Percentiles rank a stretch among this genome's conserved stretches.
These are phyloP conservation scores for Coemansia pectinata DNA, from an alignment of 192 early-diverging fungal species.

Conservation along the genomic window DNA sequence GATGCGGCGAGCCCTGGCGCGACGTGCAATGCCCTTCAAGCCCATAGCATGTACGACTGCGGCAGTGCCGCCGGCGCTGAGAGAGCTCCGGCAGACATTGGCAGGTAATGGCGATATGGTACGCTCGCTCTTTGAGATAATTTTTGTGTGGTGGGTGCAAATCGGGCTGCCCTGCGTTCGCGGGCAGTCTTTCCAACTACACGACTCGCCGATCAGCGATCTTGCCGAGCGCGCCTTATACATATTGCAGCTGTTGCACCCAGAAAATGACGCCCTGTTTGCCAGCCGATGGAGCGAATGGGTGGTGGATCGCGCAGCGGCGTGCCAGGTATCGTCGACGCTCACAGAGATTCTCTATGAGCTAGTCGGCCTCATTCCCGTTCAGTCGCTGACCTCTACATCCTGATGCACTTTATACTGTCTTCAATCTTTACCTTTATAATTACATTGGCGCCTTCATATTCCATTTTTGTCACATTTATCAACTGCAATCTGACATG, in stretches of 20 bases:
- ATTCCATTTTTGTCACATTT: background rate
- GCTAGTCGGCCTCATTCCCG: slow-evolving; percentile 36
- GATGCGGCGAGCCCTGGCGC: slow-evolving; percentile 15
- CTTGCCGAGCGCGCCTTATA: slow-evolving; percentile 51
- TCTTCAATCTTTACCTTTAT: background rate
- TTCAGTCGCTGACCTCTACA: slow-evolving; percentile 16
- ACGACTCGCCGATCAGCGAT: slow-evolving; percentile 40
- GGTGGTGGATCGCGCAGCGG: slow-evolving; percentile 38
- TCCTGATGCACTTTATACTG: background rate
- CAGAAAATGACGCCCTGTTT: slow-evolving; percentile 45
- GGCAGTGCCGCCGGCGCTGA: slow-evolving; percentile 27
- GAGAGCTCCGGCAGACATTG: slow-evolving; percentile 27
- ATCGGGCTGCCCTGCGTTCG: slow-evolving; percentile 19
- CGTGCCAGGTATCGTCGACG: slow-evolving; percentile 8
- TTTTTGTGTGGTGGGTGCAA: slow-evolving; percentile 41
- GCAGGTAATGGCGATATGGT: slow-evolving; percentile 23
- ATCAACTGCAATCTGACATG: too few relatives aligned
- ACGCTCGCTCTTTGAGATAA: slow-evolving; percentile 42
- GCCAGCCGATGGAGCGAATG: slow-evolving; percentile 34
- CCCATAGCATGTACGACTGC: slow-evolving; percentile 21
- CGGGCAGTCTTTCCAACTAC: slow-evolving; percentile 5
- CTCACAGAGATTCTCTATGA: slow-evolving; percentile 45
- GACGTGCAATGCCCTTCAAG: slow-evolving; percentile 42
- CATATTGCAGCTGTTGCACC: slow-evolving; percentile 48
- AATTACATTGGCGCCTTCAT: background rate